Percentiles rank a stretch among this genome's conserved stretches.
phyloP scores from a whole-genome alignment of 1,139 yeast genomes.

The Kodamaea plutei region DNA sequence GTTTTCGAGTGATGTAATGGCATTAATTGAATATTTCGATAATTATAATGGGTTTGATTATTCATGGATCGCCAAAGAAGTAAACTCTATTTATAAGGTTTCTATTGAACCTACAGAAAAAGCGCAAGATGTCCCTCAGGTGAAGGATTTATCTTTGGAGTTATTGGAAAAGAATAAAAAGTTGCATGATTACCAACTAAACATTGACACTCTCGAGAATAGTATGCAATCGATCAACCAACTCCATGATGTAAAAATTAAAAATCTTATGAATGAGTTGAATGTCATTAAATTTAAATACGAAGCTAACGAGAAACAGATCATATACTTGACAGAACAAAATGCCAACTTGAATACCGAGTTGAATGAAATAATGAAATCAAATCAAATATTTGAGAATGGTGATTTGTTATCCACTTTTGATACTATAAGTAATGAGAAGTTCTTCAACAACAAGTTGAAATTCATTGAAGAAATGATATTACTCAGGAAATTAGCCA shows the following conservation, averaged over 20 bases:
- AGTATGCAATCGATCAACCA: slow-evolving; percentile 35
- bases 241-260: slow-evolving; percentile 25
- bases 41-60: no score
- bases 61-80: neutral
- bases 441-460: slow-evolving; percentile 26
- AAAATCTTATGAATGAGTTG: slow-evolving; percentile 22
- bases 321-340: slow-evolving; percentile 13
- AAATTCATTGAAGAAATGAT: slow-evolving; percentile 36
- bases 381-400: slow-evolving; percentile 15
- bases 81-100: neutral
- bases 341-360: slow-evolving; percentile 19
- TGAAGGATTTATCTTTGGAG: neutral
- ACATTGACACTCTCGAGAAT: slow-evolving; percentile 38
- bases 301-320: slow-evolving; percentile 14
- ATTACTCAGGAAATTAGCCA: slow-evolving; percentile 26
- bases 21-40: no score
- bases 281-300: slow-evolving; percentile 18
- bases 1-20: no score
- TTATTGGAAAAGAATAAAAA: slow-evolving; percentile 27
- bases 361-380: slow-evolving; percentile 15
- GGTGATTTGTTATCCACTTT: slow-evolving; percentile 18
- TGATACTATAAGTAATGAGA: slow-evolving; percentile 29
- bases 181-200: slow-evolving; percentile 37
- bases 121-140: no score
- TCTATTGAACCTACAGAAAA: neutral